Evolutionary conservation across 208 protist species (phyloP).

Genomic region (Wallacemonas sp.): DNA sequence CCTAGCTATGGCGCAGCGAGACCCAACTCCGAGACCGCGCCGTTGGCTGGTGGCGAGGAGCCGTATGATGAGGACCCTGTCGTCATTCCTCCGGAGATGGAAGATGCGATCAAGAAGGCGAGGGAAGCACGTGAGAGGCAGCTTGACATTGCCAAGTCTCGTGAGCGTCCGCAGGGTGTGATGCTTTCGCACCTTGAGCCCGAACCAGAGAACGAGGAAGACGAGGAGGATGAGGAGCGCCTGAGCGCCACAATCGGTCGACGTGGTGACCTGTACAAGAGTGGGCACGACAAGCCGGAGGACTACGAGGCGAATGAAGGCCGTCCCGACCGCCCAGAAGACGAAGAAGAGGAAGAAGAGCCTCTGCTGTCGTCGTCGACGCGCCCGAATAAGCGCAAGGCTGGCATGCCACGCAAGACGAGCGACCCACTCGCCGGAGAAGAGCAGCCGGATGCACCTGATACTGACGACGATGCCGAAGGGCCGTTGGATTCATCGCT

Average conservation of each 20-base stretch:
- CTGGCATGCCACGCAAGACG: neutral
- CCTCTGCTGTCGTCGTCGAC: slow-evolving; percentile 14
- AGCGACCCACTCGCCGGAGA: slow-evolving; percentile 18
- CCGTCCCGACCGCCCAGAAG: neutral
- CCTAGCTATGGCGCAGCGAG: too few relatives aligned
- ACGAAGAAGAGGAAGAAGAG: slow-evolving; percentile 12
- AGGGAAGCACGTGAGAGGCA: neutral
- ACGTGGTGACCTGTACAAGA: slow-evolving; percentile 20
- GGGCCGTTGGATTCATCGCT: slow-evolving; percentile 14
- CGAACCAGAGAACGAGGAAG: neutral
- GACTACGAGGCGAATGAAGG: slow-evolving; percentile 7
- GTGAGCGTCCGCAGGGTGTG: neutral
- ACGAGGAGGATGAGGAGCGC: slow-evolving; percentile 20
- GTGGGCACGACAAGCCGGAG: slow-evolving; percentile 9
- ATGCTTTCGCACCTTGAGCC: neutral
- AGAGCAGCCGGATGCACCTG: neutral
- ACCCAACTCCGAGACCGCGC: too few relatives aligned
- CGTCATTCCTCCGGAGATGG: slow-evolving; percentile 9
- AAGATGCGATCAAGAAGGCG: slow-evolving; percentile 2
- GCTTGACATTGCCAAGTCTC: slow-evolving; percentile 1
- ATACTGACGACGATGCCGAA: slow-evolving; percentile 12
- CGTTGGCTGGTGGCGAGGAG: slow-evolving; percentile 3
- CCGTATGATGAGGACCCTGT: neutral
- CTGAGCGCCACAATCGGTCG: slow-evolving; percentile 19
- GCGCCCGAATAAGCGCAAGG: slow-evolving; percentile 3